phyloP scores from a whole-genome alignment of 768 basidiomycete species.

The Russula sp. region DNA sequence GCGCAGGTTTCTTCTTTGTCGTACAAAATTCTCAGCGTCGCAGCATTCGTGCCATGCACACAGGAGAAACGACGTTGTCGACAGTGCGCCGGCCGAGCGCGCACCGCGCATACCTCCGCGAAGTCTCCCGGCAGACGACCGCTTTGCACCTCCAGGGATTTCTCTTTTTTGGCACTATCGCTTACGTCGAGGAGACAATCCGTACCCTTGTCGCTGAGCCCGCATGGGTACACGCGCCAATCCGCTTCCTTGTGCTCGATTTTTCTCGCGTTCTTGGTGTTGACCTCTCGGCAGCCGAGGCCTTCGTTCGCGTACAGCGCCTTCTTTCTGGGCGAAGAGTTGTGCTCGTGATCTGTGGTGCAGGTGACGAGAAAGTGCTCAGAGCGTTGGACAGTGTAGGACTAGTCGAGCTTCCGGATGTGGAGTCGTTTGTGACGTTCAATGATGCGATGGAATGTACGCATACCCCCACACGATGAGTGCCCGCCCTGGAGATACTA shows the following conservation, averaged over 20 bases:
- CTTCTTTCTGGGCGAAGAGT: conserved; percentile 71
- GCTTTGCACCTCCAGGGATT: conserved; percentile 87
- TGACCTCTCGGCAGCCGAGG: conserved; percentile 93
- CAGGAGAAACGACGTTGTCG: conserved; percentile 79
- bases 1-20: conserved; percentile 88
- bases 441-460: conserved; percentile 92
- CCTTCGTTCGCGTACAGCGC: conserved; percentile 86
- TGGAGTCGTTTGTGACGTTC: conserved; percentile 75
- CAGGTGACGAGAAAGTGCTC: conserved; percentile 55
- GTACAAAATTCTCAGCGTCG: conserved; percentile 82
- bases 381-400: conserved; percentile 73
- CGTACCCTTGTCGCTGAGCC: conserved; percentile 65
- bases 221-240: conserved; percentile 64
- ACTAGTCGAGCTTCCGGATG: conserved; percentile 67
- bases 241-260: conserved; percentile 88
- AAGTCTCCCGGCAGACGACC: conserved; percentile 86
- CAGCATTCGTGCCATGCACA: conserved; percentile 79
- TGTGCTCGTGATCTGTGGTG: conserved; percentile 83
- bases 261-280: conserved; percentile 81
- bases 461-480: conserved; percentile 28
- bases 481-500: neutral
- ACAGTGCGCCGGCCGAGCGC: conserved; percentile 85
- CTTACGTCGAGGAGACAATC: conserved; percentile 83
- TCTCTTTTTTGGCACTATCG: conserved; percentile 91
- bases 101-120: conserved; percentile 86